A percentile compares a stretch with the other conserved stretches of the same genome.
Conservation (phyloP, 2,329 filamentous ascomycete genomes). For the Chaetomiaceae sp. region DNA sequence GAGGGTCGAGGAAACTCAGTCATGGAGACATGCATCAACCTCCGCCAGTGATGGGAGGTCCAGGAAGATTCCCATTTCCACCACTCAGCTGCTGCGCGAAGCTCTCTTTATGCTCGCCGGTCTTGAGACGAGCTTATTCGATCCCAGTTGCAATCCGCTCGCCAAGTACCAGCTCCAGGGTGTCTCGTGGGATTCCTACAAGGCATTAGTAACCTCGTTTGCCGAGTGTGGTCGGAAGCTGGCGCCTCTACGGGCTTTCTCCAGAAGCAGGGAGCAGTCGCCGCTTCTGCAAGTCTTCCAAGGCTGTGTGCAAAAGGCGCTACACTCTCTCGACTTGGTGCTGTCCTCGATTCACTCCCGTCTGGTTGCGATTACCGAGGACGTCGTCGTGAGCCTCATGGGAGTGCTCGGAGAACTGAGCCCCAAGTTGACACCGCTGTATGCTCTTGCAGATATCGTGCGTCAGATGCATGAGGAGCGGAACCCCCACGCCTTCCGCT, state of each 20-base stretch:
- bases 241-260: slow-evolving; percentile 42
- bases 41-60: slow-evolving; percentile 31
- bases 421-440: slow-evolving; percentile 49
- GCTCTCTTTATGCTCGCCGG: slow-evolving; percentile 81
- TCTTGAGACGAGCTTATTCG: slow-evolving; percentile 68
- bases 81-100: slow-evolving; percentile 71
- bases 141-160: slow-evolving; percentile 35
- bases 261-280: slow-evolving; percentile 40
- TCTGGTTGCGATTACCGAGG: slow-evolving; percentile 49
- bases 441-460: slow-evolving; percentile 58
- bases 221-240: slow-evolving; percentile 45
- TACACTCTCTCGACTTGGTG: slow-evolving; percentile 53
- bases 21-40: slow-evolving; percentile 37
- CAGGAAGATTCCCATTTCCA: slow-evolving; percentile 52
- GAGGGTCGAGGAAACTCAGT: slow-evolving; percentile 39
- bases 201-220: slow-evolving; percentile 43
- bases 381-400: slow-evolving; percentile 62
- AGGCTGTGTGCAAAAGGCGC: slow-evolving; percentile 52
- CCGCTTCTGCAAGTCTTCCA: slow-evolving; percentile 68
- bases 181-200: slow-evolving; percentile 47
- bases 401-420: slow-evolving; percentile 55
- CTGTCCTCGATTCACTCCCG: slow-evolving; percentile 57
- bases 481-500: slow-evolving; percentile 57
- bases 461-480: slow-evolving; percentile 48
- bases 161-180: slow-evolving; percentile 43